Percentiles rank a stretch among this genome's conserved stretches.
phyloP scores from a whole-genome alignment of 768 basidiomycete genomes.

The Dentipellis sp. region DNA sequence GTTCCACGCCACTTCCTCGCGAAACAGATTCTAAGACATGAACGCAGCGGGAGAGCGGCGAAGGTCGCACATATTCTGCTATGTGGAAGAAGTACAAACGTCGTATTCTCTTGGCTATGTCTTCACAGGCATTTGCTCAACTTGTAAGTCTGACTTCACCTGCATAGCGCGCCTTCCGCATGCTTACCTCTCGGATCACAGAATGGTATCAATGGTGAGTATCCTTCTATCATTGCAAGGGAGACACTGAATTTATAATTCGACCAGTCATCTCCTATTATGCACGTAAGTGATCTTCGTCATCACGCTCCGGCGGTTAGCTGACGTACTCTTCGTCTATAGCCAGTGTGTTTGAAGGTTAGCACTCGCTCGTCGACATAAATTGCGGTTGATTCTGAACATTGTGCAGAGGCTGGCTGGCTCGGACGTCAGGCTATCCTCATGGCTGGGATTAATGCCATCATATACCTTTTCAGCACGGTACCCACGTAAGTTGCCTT shows the following conservation, averaged over 20 bases:
- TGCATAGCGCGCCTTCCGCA: neutral
- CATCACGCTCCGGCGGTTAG: slow-evolving; percentile 1
- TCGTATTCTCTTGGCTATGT: slow-evolving; percentile 88
- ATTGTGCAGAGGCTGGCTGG: slow-evolving; percentile 79
- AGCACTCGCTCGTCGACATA: slow-evolving; percentile 3
- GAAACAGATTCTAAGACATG: neutral
- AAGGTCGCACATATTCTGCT: slow-evolving; percentile 61
- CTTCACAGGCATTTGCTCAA: slow-evolving; percentile 92
- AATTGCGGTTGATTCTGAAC: slow-evolving; percentile 3
- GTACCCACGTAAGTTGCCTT: slow-evolving; percentile 62
- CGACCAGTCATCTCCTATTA: slow-evolving; percentile 86
- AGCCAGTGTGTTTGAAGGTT: slow-evolving; percentile 92
- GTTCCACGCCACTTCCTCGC: neutral
- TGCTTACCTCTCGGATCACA: slow-evolving; percentile 20
- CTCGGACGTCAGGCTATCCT: slow-evolving; percentile 86
- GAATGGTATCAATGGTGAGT: slow-evolving; percentile 90
- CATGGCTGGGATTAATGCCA: slow-evolving; percentile 91
- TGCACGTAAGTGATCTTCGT: slow-evolving; percentile 53
- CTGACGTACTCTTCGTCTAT: neutral
- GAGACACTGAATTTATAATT: neutral
- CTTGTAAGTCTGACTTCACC: slow-evolving; percentile 43
- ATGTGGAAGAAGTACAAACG: slow-evolving; percentile 89
- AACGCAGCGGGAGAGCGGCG: slow-evolving; percentile 61
- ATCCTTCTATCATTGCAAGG: neutral
- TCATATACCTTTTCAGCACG: slow-evolving; percentile 73